Evolutionary conservation across 2,329 filamentous ascomycete species (phyloP), one percentile per base, ranked within the genome.

Genomic region (Aureobasidium melanogenum): DNA sequence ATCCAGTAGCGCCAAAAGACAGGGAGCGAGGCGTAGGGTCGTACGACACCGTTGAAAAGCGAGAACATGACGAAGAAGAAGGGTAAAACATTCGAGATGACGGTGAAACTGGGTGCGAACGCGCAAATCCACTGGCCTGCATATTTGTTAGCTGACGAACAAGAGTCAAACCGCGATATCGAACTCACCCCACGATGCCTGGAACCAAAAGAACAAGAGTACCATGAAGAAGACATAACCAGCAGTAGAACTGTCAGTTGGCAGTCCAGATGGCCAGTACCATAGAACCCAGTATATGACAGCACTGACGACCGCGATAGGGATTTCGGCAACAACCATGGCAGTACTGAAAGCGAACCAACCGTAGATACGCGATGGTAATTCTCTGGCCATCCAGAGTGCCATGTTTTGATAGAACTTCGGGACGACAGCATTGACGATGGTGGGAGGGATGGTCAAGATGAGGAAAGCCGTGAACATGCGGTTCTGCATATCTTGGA

Each of bases 81-180:
- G 0, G 88, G 88, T 5, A 91, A 77, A 24, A 86, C 75, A 69
- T 92, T 91, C 46, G 84, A 84, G 65, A 92, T 90, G 64, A 91
- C 87, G 0, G 88, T 89, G 74, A 91, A 91, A 43, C 80, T 86
- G 0, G 89, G 88, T 0, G 89, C 88, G 72, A 91, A 91, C 0
- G 90, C 89, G 64, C 86, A 88, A 66, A 94, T 90, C 88, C 88
- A 93, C 71, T 91, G 89, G 22, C 88, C 90, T 88, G 7, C 6
- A 15, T 48, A 5, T 9, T 7, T 6, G 46, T 50, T 50, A 50
- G 46, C 46, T 9, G 6, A n/a, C 5, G 15, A 6, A 9, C 15
- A 92, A 30, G n/a, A 30, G 5, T 30, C 28, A 30, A 30, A 30
- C 5, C 5, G 28, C 4, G 28, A 8, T 5, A 8, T 30, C 28